phyloP scores from a whole-genome alignment of 495 filamentous ascomycete species.

The Pseudomonodictys pantanalensis region DNA sequence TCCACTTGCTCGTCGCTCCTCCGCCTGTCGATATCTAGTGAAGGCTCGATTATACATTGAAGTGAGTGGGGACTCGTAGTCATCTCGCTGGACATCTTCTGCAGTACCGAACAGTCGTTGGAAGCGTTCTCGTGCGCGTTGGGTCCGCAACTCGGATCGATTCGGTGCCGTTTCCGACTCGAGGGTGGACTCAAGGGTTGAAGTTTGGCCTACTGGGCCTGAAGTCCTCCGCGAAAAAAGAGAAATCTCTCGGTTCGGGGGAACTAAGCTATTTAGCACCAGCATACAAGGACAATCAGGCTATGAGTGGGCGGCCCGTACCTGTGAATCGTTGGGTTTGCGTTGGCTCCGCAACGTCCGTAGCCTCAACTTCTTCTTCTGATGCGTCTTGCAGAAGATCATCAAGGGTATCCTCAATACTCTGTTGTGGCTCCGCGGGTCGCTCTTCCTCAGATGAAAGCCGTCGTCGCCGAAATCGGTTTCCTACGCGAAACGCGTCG shows the following conservation, averaged over 20 bases:
- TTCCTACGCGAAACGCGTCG: conserved; percentile 13
- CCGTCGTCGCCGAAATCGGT: conserved; percentile 6
- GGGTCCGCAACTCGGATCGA: neutral
- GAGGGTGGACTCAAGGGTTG: no score
- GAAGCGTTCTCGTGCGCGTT: conserved; percentile 33
- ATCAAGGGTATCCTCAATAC: conserved; percentile 40
- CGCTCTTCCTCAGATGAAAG: conserved; percentile 12
- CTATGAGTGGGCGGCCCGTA: no score
- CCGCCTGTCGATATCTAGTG: conserved; percentile 39
- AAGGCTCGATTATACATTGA: conserved; percentile 41
- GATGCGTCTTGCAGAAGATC: conserved; percentile 36
- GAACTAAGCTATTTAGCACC: no score
- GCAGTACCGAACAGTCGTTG: conserved; percentile 42
- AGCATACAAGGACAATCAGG: no score
- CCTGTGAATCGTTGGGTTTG: no score
- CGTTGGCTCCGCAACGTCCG: neutral
- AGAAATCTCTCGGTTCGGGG: no score
- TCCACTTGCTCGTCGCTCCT: conserved; percentile 31
- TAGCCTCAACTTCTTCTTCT: conserved; percentile 11
- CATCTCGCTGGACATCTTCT: conserved; percentile 43
- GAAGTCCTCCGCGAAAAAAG: no score
- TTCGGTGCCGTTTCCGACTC: no score
- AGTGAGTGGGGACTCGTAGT: conserved; percentile 44
- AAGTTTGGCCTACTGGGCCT: no score
- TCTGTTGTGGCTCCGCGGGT: conserved; percentile 15